These are phyloP conservation scores for Gossypium arboreum DNA, from an alignment of 345 rosid species.

Conservation along the genomic window DNA sequence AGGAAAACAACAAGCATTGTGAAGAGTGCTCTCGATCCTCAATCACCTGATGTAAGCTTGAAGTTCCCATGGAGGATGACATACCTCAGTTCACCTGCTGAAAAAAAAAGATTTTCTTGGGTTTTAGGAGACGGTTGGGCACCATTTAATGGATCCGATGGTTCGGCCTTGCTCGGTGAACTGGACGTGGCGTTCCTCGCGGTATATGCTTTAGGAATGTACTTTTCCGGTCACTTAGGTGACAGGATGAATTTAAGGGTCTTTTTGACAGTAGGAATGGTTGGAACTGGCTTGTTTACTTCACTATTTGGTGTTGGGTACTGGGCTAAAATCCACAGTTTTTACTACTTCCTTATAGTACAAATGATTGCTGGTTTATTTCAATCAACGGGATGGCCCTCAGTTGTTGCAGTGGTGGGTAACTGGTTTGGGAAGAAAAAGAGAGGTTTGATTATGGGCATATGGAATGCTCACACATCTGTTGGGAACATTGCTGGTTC, in stretches of 20 bases:
- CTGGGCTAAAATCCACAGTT: slow-evolving; percentile 72
- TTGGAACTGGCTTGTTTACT: slow-evolving; percentile 83
- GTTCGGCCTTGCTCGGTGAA: slow-evolving; percentile 73
- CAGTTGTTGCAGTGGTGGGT: slow-evolving; percentile 94
- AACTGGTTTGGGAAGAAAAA: slow-evolving; percentile 93
- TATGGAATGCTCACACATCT: slow-evolving; percentile 98
- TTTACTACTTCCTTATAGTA: slow-evolving; percentile 58
- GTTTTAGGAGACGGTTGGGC: slow-evolving; percentile 70
- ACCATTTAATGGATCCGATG: slow-evolving; percentile 69
- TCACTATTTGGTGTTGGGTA: slow-evolving; percentile 76
- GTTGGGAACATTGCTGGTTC: slow-evolving; percentile 85
- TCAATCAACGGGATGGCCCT: slow-evolving; percentile 99
- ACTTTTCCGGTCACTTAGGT: slow-evolving; percentile 85
- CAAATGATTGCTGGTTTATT: slow-evolving; percentile 81
- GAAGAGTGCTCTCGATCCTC: slow-evolving; percentile 84
- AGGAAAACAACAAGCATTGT: slow-evolving; percentile 93
- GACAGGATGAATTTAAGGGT: slow-evolving; percentile 82
- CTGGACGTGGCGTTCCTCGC: slow-evolving; percentile 83
- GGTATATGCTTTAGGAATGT: slow-evolving; percentile 82
- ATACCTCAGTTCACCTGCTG: slow-evolving; percentile 24
- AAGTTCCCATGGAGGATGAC: slow-evolving; percentile 33
- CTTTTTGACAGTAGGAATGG: slow-evolving; percentile 78
- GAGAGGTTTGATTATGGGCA: slow-evolving; percentile 73
- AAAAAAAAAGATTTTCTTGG: slow-evolving; percentile 24
- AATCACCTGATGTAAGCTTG: slow-evolving; percentile 35